Evolutionary conservation across 768 basidiomycete species (phyloP).

Genomic region (Pulveroboletus sp.): DNA sequence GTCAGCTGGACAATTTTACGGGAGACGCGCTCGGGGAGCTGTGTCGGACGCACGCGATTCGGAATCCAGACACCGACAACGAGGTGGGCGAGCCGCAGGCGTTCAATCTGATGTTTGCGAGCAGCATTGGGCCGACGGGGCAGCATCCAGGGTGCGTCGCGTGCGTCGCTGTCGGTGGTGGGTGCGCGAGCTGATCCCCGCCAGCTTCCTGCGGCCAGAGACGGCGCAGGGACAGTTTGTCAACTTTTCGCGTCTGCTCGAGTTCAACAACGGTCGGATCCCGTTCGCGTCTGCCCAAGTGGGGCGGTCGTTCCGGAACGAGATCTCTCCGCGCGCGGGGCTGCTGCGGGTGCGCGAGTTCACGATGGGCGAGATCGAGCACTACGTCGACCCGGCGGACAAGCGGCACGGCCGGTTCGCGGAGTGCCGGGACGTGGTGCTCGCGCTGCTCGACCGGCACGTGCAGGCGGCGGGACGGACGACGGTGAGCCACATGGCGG

Average conservation of each 20-base stretch:
- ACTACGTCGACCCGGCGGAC: constrained; percentile 93
- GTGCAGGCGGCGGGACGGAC: constrained; percentile 76
- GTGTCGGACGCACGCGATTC: constrained; percentile 72
- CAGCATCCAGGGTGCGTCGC: constrained; percentile 79
- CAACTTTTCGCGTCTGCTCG: constrained; percentile 94
- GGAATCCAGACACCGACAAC: constrained; percentile 90
- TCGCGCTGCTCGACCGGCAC: constrained; percentile 76
- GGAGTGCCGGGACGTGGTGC: constrained; percentile 69
- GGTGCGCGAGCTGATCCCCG: background rate
- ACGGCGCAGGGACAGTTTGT: constrained; percentile 99
- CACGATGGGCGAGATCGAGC: constrained; percentile 99
- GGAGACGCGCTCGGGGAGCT: constrained; percentile 87
- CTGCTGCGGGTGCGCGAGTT: constrained; percentile 97
- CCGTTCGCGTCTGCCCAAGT: constrained; percentile 98
- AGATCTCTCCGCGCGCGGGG: constrained; percentile 95
- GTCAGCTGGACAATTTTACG: constrained; percentile 72
- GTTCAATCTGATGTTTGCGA: constrained; percentile 99
- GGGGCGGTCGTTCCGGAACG: constrained; percentile 94
- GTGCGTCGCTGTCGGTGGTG: fast-evolving
- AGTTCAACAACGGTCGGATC: constrained; percentile 95
- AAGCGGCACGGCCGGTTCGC: constrained; percentile 83
- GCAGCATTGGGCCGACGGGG: constrained; percentile 95
- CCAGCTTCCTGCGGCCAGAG: constrained; percentile 91
- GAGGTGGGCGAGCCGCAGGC: constrained; percentile 88
- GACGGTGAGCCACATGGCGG: constrained; percentile 56